phyloP scores from a whole-genome alignment of 2,329 filamentous ascomycete genomes.

The Neofusicoccum parvum region DNA sequence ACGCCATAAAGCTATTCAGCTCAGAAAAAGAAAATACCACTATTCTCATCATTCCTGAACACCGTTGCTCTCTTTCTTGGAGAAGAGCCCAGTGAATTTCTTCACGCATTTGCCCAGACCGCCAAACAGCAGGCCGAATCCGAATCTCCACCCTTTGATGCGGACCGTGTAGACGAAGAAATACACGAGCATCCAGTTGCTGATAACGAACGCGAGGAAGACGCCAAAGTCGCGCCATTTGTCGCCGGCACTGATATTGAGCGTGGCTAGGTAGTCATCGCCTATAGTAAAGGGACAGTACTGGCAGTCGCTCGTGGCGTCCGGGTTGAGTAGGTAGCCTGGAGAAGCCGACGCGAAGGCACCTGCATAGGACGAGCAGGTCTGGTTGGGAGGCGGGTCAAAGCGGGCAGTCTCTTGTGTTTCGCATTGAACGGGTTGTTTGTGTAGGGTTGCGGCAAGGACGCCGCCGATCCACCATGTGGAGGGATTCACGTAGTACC shows the following conservation, averaged over 20 bases:
- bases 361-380: conserved; percentile 66
- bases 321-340: conserved; percentile 67
- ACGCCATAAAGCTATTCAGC: no score
- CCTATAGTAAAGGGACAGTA: conserved; percentile 72
- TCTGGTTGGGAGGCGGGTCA: conserved; percentile 64
- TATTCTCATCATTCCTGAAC: background rate
- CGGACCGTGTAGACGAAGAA: conserved; percentile 77
- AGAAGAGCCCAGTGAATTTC: background rate
- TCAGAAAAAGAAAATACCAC: no score
- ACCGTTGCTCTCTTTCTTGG: background rate
- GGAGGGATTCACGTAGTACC: conserved; percentile 66
- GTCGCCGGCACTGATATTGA: conserved; percentile 58
- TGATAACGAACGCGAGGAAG: conserved; percentile 69
- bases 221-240: conserved; percentile 77
- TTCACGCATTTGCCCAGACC: conserved; percentile 40
- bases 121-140: conserved; percentile 61
- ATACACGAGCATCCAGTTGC: conserved; percentile 72
- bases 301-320: conserved; percentile 62
- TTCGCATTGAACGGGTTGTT: conserved; percentile 49
- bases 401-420: conserved; percentile 64
- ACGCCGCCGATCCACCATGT: conserved; percentile 75
- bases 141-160: conserved; percentile 71
- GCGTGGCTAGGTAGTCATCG: conserved; percentile 64
- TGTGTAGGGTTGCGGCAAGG: conserved; percentile 63
- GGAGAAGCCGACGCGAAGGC: conserved; percentile 57